These are phyloP conservation scores for Globisporangium megalacanthum DNA, from an alignment of 352 stramenopile species.

Conservation along the genomic window DNA sequence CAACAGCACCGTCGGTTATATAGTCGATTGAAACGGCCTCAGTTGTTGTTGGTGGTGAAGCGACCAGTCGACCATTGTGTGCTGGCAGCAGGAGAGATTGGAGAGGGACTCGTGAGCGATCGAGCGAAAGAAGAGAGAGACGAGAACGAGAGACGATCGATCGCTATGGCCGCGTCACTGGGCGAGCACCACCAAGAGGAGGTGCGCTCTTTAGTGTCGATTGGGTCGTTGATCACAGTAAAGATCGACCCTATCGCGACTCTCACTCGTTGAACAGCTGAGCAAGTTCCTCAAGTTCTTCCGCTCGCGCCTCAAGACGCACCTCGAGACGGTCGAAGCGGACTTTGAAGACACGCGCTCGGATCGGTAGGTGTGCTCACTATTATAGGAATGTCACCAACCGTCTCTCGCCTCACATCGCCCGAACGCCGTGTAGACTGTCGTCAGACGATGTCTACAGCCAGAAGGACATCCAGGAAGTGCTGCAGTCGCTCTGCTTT, in stretches of 20 bases:
- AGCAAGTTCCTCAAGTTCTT: slow-evolving; percentile 86
- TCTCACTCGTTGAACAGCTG: slow-evolving; percentile 24
- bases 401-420: neutral
- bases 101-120: too few species aligned
- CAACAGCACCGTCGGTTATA: too few species aligned
- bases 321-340: slow-evolving; percentile 77
- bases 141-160: neutral
- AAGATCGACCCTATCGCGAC: neutral
- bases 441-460: slow-evolving; percentile 81
- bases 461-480: slow-evolving; percentile 76
- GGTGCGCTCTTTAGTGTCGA: slow-evolving; percentile 17
- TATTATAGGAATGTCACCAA: too few species aligned
- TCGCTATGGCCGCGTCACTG: slow-evolving; percentile 18
- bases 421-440: slow-evolving; percentile 20
- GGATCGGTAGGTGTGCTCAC: slow-evolving; percentile 30
- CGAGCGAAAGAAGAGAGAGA: neutral
- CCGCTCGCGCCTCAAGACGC: slow-evolving; percentile 61
- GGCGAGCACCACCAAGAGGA: slow-evolving; percentile 62
- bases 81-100: neutral
- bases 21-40: too few species aligned
- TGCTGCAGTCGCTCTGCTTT: slow-evolving; percentile 71
- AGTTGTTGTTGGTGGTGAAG: too few species aligned
- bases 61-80: neutral
- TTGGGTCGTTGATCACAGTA: neutral
- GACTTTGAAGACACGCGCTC: slow-evolving; percentile 83